Evolutionary conservation across 345 rosid genomes (phyloP), one percentile per base, ranked within the genome.

Genomic region (Murraya koenigii): DNA sequence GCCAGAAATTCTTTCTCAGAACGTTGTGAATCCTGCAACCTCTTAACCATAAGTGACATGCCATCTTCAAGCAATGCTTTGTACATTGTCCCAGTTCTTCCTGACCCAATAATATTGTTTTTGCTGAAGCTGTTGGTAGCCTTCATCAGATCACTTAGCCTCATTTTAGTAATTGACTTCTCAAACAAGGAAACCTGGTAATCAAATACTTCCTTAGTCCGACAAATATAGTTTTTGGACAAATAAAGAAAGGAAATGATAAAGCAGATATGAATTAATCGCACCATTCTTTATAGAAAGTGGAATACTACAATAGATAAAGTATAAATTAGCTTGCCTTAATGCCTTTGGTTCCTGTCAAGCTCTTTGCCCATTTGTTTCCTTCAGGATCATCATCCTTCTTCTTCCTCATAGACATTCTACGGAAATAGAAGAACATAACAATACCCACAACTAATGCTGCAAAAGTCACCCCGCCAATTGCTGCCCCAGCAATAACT

Each of bases 321-420:
- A 52, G 66, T 68, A 62, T 76, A 74, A 41, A 56, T 64, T 62
- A 63, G 77, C 86, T 89, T 85, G 81, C 99, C 97, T 93, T 92
- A 35, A 81, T 80, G 75, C 86, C 91, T 85, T 93, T 90, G 56
- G 76, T 67, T 85, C 88, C 92, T 80, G 86, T 88, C 76, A 95
- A 84, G 85, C 77, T 84, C 91, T 85, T 92, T 10, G 98, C 88
- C 97, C 98, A 95, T 80, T 84, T 91, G 82, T 95, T 95, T 78
- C 98, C 98, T 58, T 92, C 92, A 49, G 99, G 99, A 81, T 95
- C 99, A 71, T 89, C 94, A 7, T 85, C 89, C 90, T 88, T 93
- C 94, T 86, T 95, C 87, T 83, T 87, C 85, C 63, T 84, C 75
- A 58, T 70, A 75, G 87, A 70, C 75, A 83, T 41, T 82, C 70